Evolutionary conservation across 306 rosid species (phyloP).

Genomic region (Gastrolobium villosum): DNA sequence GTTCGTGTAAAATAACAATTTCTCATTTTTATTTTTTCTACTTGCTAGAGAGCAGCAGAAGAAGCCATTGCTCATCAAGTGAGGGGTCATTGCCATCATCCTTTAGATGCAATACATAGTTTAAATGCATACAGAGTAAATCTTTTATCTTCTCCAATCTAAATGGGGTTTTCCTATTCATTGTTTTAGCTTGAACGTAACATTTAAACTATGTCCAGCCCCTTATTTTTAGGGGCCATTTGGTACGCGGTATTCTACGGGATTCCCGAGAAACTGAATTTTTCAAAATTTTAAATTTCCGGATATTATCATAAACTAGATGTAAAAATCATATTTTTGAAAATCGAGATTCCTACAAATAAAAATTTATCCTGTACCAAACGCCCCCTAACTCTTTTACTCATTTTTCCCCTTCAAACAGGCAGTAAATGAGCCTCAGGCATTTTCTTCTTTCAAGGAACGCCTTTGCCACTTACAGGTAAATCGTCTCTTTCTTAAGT

Average conservation of each 20-base stretch:
- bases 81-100: conserved; percentile 78
- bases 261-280: no score
- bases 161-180: background rate
- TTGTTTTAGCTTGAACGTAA: conserved; percentile 13
- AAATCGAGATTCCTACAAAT: no score
- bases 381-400: background rate
- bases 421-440: conserved; percentile 66
- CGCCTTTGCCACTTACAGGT: conserved; percentile 85
- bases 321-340: no score
- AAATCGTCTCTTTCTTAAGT: conserved; percentile 40
- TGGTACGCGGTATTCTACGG: no score
- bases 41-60: conserved; percentile 70
- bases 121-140: conserved; percentile 72
- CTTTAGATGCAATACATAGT: conserved; percentile 66
- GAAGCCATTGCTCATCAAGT: conserved; percentile 75
- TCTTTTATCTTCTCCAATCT: conserved; percentile 39
- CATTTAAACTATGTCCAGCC: conserved; percentile 1
- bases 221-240: no score
- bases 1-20: background rate
- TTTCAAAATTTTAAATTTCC: no score
- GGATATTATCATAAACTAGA: no score
- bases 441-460: conserved; percentile 86
- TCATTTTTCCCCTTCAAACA: conserved; percentile 46
- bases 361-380: no score
- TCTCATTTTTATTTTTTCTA: conserved; percentile 43